A percentile compares a stretch with the other conserved stretches of the same genome.
These are phyloP conservation scores for Beauveria varroae DNA, from an alignment of 2,329 filamentous ascomycete species.

Conservation along the genomic window DNA sequence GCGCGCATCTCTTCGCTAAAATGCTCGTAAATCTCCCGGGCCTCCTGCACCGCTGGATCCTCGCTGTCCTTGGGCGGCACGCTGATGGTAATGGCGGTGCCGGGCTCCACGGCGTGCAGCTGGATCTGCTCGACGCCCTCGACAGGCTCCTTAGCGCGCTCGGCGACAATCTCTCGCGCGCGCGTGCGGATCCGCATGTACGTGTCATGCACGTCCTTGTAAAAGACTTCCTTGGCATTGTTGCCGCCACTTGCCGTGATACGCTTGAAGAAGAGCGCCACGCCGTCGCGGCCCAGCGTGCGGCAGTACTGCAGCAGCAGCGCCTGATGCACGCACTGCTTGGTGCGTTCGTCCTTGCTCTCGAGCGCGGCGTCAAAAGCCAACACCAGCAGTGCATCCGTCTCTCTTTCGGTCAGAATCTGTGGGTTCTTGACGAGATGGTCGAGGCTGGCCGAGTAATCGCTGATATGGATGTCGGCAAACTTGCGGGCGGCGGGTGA, in stretches of 20 bases:
- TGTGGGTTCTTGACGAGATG: conserved; percentile 75
- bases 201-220: conserved; percentile 84
- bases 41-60: conserved; percentile 55
- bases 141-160: conserved; percentile 45
- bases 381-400: conserved; percentile 82
- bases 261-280: conserved; percentile 90
- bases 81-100: conserved; percentile 81
- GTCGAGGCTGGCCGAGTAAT: conserved; percentile 65
- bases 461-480: conserved; percentile 64
- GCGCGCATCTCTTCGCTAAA: conserved; percentile 76
- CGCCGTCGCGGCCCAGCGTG: conserved; percentile 78
- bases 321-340: conserved; percentile 88
- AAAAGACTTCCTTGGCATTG: conserved; percentile 84
- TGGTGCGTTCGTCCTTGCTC: conserved; percentile 65
- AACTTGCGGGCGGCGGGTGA: conserved; percentile 75
- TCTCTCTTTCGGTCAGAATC: conserved; percentile 77
- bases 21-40: conserved; percentile 69
- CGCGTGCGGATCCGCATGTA: conserved; percentile 75
- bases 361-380: conserved; percentile 85
- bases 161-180: conserved; percentile 59
- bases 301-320: conserved; percentile 92
- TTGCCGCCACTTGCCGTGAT: conserved; percentile 83
- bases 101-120: conserved; percentile 89
- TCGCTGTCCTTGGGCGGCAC: conserved; percentile 65
- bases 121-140: conserved; percentile 94